Evolutionary conservation across 2,329 filamentous ascomycete genomes (phyloP).

Genomic region (Arthrobotrys megalospora): DNA sequence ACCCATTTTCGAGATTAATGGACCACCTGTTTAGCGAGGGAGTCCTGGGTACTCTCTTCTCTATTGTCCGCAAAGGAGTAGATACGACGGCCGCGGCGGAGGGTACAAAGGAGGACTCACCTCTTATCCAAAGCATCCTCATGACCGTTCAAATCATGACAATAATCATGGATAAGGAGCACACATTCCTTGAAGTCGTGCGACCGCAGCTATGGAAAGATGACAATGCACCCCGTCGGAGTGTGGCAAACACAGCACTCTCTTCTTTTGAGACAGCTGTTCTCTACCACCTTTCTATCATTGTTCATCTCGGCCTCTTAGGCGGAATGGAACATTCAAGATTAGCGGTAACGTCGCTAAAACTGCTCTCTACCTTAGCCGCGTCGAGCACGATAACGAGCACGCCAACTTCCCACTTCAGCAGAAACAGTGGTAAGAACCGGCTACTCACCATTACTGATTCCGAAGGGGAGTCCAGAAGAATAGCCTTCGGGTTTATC

Average conservation of each 20-base stretch:
- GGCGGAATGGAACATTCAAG: conserved; percentile 86
- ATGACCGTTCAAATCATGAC: conserved; percentile 87
- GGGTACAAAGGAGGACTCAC: conserved; percentile 77
- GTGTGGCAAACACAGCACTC: conserved; percentile 81
- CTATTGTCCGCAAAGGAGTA: conserved; percentile 82
- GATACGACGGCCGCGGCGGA: conserved; percentile 73
- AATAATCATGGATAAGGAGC: conserved; percentile 85
- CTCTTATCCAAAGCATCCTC: conserved; percentile 83
- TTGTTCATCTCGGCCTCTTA: conserved; percentile 87
- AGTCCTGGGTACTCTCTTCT: conserved; percentile 84
- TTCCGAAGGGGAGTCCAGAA: conserved; percentile 82
- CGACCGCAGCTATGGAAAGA: conserved; percentile 81
- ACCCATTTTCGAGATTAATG: conserved; percentile 95
- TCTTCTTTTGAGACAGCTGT: conserved; percentile 94
- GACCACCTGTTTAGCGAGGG: conserved; percentile 98
- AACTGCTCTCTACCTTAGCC: conserved; percentile 87
- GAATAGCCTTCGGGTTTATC: conserved; percentile 75
- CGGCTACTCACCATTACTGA: conserved; percentile 91
- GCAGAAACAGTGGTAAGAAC: conserved; percentile 78
- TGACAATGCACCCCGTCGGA: conserved; percentile 73
- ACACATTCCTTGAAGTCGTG: conserved; percentile 91
- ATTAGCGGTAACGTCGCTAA: conserved; percentile 83
- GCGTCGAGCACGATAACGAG: conserved; percentile 85
- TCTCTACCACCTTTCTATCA: conserved; percentile 81
- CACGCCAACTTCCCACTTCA: conserved; percentile 73